These are phyloP conservation scores for Ophiostoma novo-ulmi DNA, from an alignment of 2,329 filamentous ascomycete species.

Conservation along the genomic window DNA sequence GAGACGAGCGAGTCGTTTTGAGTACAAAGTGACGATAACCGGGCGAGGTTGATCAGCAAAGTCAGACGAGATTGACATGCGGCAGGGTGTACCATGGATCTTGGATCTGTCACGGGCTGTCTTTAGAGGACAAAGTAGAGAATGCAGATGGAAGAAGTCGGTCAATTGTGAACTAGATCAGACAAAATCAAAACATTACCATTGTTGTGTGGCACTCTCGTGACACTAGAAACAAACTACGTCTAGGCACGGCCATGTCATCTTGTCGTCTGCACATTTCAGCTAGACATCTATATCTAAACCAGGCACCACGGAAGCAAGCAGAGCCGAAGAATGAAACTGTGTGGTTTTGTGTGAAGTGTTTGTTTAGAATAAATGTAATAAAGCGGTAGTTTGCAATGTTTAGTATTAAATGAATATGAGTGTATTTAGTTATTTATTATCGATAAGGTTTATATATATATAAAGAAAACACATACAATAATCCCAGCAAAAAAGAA, in stretches of 20 bases:
- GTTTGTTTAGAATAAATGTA: neutral
- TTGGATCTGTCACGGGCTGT: neutral
- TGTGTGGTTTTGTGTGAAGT: neutral
- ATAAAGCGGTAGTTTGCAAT: too few species aligned
- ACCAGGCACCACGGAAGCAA: constrained; percentile 4
- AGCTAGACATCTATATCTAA: neutral
- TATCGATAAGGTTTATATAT: neutral
- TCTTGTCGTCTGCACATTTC: neutral
- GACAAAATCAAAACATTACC: neutral
- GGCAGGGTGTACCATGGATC: neutral
- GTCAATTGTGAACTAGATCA: too few species aligned
- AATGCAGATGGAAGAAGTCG: too few species aligned
- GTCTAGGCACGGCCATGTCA: neutral
- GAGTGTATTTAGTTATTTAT: too few species aligned
- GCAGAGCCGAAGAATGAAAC: neutral
- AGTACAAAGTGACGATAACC: neutral
- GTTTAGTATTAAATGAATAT: too few species aligned
- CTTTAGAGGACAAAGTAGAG: too few species aligned
- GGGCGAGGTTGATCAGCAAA: neutral
- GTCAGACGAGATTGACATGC: neutral
- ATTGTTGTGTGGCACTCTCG: too few species aligned
- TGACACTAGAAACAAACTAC: neutral
- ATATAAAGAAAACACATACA: neutral
- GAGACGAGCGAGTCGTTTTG: neutral
- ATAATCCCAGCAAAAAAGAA: neutral